Evolutionary conservation across 176 grass and related monocot genomes (phyloP), one percentile per base, ranked within the genome.

Genomic region (Typha latifolia): DNA sequence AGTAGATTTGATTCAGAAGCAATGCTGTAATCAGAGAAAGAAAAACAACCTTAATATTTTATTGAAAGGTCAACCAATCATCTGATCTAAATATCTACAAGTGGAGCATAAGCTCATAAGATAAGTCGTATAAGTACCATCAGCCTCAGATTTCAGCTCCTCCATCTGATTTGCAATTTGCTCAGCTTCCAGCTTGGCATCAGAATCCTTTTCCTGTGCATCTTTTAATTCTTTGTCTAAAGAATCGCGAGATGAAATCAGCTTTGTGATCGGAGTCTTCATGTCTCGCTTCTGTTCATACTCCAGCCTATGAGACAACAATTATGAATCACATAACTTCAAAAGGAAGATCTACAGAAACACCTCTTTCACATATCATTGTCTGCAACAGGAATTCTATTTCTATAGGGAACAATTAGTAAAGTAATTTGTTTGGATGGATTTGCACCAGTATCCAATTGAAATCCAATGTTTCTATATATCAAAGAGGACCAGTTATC

Each of bases 211-310:
- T 67, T 86, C 80, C 73, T 84, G 81, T 66, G 84, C 80, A 61
- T 69, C 52, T 70, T 86, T 88, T 56, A 97, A 78, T 18, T 97
- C 88, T 81, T 91, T 88, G 67, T 86, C 85, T 69, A 97, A 74
- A 21, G 85, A 80, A 61, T 86, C 85, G 32, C 49, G 71, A 63
- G 77, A 86, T 51, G 87, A 75, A 21, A 68, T 67, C 81, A 92
- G 69, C 66, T 97, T 92, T 16, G 62, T 23, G 80, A 97, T 89
- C 12, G 93, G 85, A 63, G 88, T 49, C 10, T 92, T 76, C 85
- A 82, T 82, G 74, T 97, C 93, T 82, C 85, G 74, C 76, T 91
- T 92, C 78, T 92, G 87, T 78, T 97, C 93, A 84, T 97, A 97
- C 76, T 97, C 85, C 66, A 97, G 83, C 69, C 93, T 97, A 67